Percentiles rank a stretch among this genome's conserved stretches.
phyloP scores from a whole-genome alignment of 768 basidiomycete genomes.

The Tylopilus plumbeoviolaceoides region DNA sequence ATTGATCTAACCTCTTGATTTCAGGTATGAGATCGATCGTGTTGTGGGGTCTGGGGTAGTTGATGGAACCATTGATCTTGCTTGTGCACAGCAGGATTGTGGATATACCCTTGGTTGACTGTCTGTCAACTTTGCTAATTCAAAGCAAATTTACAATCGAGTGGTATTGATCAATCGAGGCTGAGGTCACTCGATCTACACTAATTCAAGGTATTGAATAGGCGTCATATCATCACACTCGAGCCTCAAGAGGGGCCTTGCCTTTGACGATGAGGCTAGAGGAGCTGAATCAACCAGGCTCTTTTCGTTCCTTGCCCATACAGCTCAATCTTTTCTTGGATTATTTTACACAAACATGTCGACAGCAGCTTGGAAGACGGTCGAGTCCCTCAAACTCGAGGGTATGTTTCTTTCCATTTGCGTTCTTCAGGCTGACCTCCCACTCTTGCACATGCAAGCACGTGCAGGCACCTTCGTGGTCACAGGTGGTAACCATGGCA shows the following conservation, averaged over 20 bases:
- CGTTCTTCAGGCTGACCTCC: neutral
- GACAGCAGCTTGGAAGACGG: neutral
- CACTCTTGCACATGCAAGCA: neutral
- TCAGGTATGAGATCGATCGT: neutral
- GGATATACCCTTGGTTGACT: no score
- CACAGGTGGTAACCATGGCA: constrained; percentile 61
- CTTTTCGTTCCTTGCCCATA: neutral
- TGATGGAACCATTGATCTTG: constrained; percentile 5
- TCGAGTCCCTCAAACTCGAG: constrained; percentile 22
- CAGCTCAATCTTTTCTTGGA: neutral
- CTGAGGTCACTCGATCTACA: constrained; percentile 18
- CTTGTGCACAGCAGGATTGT: constrained; percentile 5
- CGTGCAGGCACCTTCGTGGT: constrained; percentile 44
- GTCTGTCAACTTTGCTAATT: constrained; percentile 5
- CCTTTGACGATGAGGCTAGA: neutral
- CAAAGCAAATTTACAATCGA: constrained; percentile 1
- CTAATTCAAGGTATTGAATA: constrained; percentile 4
- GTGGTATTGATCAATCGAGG: neutral
- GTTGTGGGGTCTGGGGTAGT: neutral
- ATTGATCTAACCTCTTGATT: neutral
- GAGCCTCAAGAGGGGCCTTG: constrained; percentile 16
- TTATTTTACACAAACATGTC: constrained; percentile 13
- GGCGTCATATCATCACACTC: neutral
- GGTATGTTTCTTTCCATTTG: neutral
- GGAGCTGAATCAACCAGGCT: neutral